Evolutionary conservation across 2,329 filamentous ascomycete species (phyloP).

Genomic region (Dothidotthia symphoricarpi): DNA sequence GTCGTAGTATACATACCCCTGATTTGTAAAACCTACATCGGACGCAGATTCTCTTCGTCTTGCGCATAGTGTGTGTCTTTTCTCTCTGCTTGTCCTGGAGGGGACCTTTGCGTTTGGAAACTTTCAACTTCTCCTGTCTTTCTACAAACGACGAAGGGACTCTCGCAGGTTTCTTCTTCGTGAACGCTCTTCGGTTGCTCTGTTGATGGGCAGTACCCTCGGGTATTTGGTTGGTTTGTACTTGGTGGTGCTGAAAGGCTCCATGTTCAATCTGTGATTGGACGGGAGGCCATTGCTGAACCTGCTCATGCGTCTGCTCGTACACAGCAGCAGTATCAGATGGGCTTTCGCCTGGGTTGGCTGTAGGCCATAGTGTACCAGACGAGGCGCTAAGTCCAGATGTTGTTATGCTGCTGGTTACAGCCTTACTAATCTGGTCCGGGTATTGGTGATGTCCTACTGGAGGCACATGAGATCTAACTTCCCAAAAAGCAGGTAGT

Average conservation of each 20-base stretch:
- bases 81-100: constrained; percentile 28
- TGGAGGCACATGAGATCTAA: constrained; percentile 9
- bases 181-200: constrained; percentile 11
- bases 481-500: constrained; percentile 17
- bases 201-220: constrained; percentile 5
- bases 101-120: constrained; percentile 33
- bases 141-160: constrained; percentile 37
- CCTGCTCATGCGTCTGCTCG: constrained; percentile 13
- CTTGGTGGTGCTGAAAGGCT: constrained; percentile 11
- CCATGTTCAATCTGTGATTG: constrained; percentile 13
- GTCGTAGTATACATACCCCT: constrained; percentile 19
- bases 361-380: constrained; percentile 18
- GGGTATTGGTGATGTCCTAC: constrained; percentile 14
- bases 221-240: constrained; percentile 9
- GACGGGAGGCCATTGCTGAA: constrained; percentile 20
- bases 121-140: constrained; percentile 35
- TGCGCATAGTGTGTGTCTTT: constrained; percentile 39
- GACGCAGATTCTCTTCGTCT: constrained; percentile 32
- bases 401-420: constrained; percentile 10
- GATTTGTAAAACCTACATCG: constrained; percentile 40
- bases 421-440: constrained; percentile 13
- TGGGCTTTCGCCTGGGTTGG: constrained; percentile 7
- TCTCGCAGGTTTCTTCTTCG: constrained; percentile 30
- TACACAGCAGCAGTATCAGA: constrained; percentile 14
- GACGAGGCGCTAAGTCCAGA: constrained; percentile 13